Conservation (phyloP, 2,329 filamentous ascomycete genomes). For the Corynespora cassiicola region DNA sequence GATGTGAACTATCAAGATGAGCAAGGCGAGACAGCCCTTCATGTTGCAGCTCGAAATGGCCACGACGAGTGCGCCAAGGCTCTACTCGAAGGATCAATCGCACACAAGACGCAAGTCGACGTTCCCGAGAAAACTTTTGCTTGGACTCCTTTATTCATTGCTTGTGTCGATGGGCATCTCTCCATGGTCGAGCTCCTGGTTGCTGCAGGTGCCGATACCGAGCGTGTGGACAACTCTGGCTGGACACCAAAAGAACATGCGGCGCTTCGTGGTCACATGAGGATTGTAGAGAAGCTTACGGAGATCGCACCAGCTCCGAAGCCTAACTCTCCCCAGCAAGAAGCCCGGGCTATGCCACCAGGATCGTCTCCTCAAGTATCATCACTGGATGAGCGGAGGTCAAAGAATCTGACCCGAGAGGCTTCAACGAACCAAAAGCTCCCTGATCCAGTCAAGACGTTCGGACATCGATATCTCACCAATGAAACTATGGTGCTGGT, state of each 20-base stretch:
- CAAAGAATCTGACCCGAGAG: constrained; percentile 47
- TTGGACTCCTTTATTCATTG: constrained; percentile 95
- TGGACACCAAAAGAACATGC: constrained; percentile 97
- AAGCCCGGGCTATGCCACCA: constrained; percentile 35
- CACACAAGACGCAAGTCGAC: constrained; percentile 78
- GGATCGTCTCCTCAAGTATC: constrained; percentile 59
- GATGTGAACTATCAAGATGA: constrained; percentile 94
- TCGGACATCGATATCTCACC: constrained; percentile 92
- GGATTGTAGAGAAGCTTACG: constrained; percentile 75
- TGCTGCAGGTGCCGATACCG: constrained; percentile 76
- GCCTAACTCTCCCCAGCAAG: constrained; percentile 32
- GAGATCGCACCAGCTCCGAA: constrained; percentile 55
- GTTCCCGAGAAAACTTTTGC: constrained; percentile 82
- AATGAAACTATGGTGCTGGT: constrained; percentile 90
- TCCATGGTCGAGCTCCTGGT: constrained; percentile 78
- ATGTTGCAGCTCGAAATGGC: constrained; percentile 88
- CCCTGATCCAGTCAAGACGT: constrained; percentile 87
- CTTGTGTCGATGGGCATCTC: constrained; percentile 86
- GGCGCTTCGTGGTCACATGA: constrained; percentile 84
- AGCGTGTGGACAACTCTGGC: constrained; percentile 80
- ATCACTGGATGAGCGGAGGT: constrained; percentile 60
- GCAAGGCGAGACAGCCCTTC: constrained; percentile 87
- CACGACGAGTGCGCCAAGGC: constrained; percentile 81
- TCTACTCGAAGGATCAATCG: constrained; percentile 71
- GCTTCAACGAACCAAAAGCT: constrained; percentile 51